A percentile compares a stretch with the other conserved stretches of the same genome.
Conservation (phyloP, 148 eudicot species). For the Simmondsia chinensis region DNA sequence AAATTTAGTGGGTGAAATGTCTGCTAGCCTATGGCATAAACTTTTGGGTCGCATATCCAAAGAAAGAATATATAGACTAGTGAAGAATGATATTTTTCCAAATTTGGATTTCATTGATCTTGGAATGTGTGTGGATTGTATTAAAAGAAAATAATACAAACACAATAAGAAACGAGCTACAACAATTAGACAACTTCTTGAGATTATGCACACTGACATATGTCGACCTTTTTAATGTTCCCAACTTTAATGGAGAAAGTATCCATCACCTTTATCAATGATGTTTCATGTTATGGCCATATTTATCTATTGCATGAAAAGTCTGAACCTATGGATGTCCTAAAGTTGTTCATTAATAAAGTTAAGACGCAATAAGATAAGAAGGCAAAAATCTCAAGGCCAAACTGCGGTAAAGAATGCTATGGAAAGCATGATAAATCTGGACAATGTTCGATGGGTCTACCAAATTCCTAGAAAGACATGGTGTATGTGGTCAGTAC, state of each 20-base stretch:
- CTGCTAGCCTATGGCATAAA: too few species aligned
- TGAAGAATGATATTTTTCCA: conserved; percentile 6
- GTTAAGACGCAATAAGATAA: too few species aligned
- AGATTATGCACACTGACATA: conserved; percentile 14
- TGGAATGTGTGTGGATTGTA: conserved; percentile 15
- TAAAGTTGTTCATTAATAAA: conserved; percentile 6
- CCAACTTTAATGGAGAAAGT: conserved; percentile 6
- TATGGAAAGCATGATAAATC: too few species aligned
- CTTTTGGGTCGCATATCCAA: too few species aligned
- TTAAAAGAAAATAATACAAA: conserved; percentile 18
- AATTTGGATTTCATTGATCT: conserved; percentile 9
- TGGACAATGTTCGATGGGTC: too few species aligned
- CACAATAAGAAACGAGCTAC: conserved; percentile 14
- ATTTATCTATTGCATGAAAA: conserved; percentile 13
- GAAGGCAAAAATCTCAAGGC: too few species aligned
- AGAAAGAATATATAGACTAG: conserved; percentile 13
- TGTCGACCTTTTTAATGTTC: conserved; percentile 4
- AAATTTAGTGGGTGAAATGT: too few species aligned
- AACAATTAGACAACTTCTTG: conserved; percentile 18
- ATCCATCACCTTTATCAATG: conserved; percentile 17
- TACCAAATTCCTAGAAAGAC: too few species aligned
- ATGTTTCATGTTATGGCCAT: conserved; percentile 12
- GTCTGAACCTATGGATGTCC: conserved; percentile 6
- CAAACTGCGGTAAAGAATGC: too few species aligned
- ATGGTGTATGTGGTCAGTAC: too few species aligned